Evolutionary conservation across 2,329 filamentous ascomycete species (phyloP), one percentile per base, ranked within the genome.

Genomic region (Periconia sp.): DNA sequence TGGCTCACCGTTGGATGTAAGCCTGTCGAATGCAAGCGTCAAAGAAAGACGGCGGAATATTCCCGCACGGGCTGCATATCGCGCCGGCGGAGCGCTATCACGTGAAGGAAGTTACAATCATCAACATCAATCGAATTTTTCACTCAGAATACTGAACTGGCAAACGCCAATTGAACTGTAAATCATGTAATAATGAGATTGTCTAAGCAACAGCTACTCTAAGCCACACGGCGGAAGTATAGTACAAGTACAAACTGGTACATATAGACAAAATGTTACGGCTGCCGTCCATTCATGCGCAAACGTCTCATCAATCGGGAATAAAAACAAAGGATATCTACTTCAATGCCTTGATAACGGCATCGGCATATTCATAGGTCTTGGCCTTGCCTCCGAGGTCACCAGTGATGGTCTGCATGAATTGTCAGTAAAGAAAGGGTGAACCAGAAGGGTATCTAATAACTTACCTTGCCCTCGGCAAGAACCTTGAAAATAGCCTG

Each of bases 371-470:
- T 82, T 99, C 91, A 79, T 88, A 82, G 55, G 94, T 99, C 87
- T 95, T 96, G 69, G 94, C 85, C 82, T 92, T 96, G 75, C 94
- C 94, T 69, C 94, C 94, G 68, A 99, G 82, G 78, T 99, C 94
- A 70, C 94, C 93, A 33, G 94, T 99, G 77, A 99, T 86, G 58
- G 86, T 78, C 83, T 85, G 68, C 15, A 20, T 17, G 30, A 37
- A 37, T 37, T 11, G 33, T 37, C 10, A 40, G 42, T 68, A 61
- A 69, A 64, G 52, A 61, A 69, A 64, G 52, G 30, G 18, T 14
- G 47, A 23, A 37, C 23, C 40, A 45, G 2, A 37, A n/a, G 19
- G 33, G 17, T 20, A 44, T 14, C 10, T 37, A 31, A 2, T 33
- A 33, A 37, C 37, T 67, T 73, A 85, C 82, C 88, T 97, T 97